Conservation (phyloP, 2,329 filamentous ascomycete genomes). For the Diaporthe nobilis region DNA sequence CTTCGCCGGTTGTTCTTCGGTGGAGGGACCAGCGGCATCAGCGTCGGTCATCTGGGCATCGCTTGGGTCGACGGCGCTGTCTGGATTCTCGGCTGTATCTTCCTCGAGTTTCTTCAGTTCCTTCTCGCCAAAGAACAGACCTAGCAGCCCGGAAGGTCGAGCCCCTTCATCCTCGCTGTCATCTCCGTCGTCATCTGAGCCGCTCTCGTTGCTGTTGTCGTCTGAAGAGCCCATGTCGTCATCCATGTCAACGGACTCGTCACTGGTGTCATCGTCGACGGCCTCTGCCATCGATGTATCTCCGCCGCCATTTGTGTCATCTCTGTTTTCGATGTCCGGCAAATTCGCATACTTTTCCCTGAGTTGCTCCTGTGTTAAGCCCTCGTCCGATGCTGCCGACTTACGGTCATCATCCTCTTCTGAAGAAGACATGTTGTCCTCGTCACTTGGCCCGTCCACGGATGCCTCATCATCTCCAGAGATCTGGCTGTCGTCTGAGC, state of each 20-base stretch:
- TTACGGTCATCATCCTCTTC: constrained; percentile 72
- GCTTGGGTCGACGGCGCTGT: constrained; percentile 46
- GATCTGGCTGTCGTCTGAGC: constrained; percentile 47
- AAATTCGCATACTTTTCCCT: constrained; percentile 78
- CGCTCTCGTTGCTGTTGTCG: constrained; percentile 60
- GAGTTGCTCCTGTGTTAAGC: constrained; percentile 78
- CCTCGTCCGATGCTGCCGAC: constrained; percentile 70
- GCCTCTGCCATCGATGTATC: constrained; percentile 44
- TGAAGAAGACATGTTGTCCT: constrained; percentile 74
- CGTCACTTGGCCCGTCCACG: constrained; percentile 58
- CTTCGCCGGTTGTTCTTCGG: neutral
- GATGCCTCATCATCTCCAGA: constrained; percentile 52
- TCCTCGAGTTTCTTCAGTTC: constrained; percentile 68
- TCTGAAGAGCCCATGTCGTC: constrained; percentile 75
- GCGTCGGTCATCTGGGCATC: constrained; percentile 43
- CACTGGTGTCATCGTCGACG: constrained; percentile 66
- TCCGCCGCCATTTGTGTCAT: constrained; percentile 48
- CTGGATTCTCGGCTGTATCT: constrained; percentile 50
- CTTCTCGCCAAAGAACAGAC: constrained; percentile 71
- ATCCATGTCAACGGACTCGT: constrained; percentile 79
- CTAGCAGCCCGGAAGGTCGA: constrained; percentile 64
- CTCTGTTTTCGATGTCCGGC: constrained; percentile 59
- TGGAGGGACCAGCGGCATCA: constrained; percentile 15
- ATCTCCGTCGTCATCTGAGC: constrained; percentile 57
- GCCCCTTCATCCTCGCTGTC: constrained; percentile 58